Evolutionary conservation across 2,329 filamentous ascomycete genomes (phyloP), one percentile per base, ranked within the genome.

Genomic region (Colletotrichum noveboracense): DNA sequence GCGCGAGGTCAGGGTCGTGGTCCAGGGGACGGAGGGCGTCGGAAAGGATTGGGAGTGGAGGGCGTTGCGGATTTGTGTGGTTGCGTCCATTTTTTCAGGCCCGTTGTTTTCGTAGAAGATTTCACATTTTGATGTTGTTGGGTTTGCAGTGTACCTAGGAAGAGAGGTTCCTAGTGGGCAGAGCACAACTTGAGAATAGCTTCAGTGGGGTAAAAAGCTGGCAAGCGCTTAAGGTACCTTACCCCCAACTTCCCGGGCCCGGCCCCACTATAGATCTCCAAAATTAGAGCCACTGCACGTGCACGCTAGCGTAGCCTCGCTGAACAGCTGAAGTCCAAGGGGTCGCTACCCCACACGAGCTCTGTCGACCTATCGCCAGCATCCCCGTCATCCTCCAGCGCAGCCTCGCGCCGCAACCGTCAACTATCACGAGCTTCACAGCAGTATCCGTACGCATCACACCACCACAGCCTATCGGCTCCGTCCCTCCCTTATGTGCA

Each of bases 1-100:
- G 84, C 84, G 90, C 12, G 89, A 84, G 74, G 94, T 82, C 81
- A 96, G 92, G 71, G 85, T 86, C 73, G 88, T 87, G 32, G 97
- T 89, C 91, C 94, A 96, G 73, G 89, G 78, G 43, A 82, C 72
- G 3, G 89, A 88, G 2, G 90, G 84, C 79, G 85, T 43, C 81
- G 93, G 84, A 86, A 93, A 80, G 85, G 88, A 85, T 86, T 93
- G 82, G 79, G 87, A 80, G 80, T 88, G 79, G 84, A 92, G 84
- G 80, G 89, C 83, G 66, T 82, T 78, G 77, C 87, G 87, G 60
- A 92, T 86, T 77, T 95, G 91, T 60, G 87, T 66, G 34, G 69
- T 70, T 43, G 81, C 71, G 61, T 85, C 83, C 84, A 85, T 4
- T 24, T 70, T 61, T 70, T 62, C 43, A 6, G 13, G 43, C 43